Base-by-base conservation (phyloP, 352 stramenopile genomes). In the Phytophthora sojae region DNA sequence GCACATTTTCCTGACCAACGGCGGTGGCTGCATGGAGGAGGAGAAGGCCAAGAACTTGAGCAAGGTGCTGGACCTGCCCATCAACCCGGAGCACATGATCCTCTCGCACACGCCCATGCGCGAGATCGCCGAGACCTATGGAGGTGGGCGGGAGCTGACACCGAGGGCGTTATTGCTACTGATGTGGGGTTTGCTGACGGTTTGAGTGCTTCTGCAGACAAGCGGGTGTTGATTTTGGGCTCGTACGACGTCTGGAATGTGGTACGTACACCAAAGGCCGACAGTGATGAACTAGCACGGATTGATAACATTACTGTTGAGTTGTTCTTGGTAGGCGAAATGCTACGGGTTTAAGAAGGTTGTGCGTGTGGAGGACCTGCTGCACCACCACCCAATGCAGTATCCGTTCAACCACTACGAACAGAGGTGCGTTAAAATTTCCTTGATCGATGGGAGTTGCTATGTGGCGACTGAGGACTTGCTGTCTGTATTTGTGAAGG, bases 1-100 rank as follows among this genome's bases (percentile, higher is more conserved):
- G 17, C 91, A 96, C 61, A 90, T 97, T 25, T 98, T 97, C 73
- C 67, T 98, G 49, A 98, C 93, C 12, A 98, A 98, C 56, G 91
- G 91, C 30, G 90, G 90, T 2, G 87, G 93, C 14, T 96, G 90
- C 66, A 89, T 95, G 75, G 93, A 98, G 66, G 75, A 82, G 19
- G 73, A 84, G 14, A 97, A 97, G 73, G 91, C 93, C n/a, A 69
- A 75, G 29, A 92, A 85, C 8, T 66, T 98, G 6, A 86, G 86
- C 26, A 73, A 83, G 1, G 62, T 86, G 12, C 73, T 97, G 50
- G 75, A 90, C 45, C 17, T 89, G 39, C 32, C 76, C n/a, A 91
- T 97, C 21, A 71, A 94, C 19, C 77, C 81, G 2, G 61, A 82
- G 61, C 88, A 97, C 55, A 86, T 97, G 83, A 80, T 96, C 23